Evolutionary conservation across 192 early-diverging fungal genomes (phyloP).

Genomic region (Backusella australiensis): DNA sequence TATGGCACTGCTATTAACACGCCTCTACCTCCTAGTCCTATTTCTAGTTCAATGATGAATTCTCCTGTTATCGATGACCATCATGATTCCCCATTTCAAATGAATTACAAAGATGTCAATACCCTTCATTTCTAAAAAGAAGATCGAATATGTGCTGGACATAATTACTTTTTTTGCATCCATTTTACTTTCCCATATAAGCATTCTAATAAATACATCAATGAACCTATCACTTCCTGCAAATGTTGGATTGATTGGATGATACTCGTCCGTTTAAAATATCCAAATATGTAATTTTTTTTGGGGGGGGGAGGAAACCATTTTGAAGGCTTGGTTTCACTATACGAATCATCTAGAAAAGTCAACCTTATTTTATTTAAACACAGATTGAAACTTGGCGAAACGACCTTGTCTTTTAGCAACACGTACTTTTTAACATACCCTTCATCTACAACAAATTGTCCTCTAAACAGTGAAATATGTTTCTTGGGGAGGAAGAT

Average conservation of each 20-base stretch:
- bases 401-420: too few relatives aligned
- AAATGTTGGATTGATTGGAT: background rate
- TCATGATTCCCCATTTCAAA: slow-evolving; percentile 7
- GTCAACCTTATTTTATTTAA: too few relatives aligned
- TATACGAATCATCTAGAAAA: background rate
- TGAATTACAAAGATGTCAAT: slow-evolving; percentile 8
- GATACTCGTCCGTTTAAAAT: background rate
- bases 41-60: background rate
- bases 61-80: background rate
- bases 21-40: slow-evolving; percentile 8
- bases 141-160: background rate
- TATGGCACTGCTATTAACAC: slow-evolving; percentile 4
- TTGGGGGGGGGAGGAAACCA: background rate
- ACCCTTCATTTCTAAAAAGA: background rate
- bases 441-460: too few relatives aligned
- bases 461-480: too few relatives aligned
- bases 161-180: background rate
- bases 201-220: too few relatives aligned
- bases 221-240: too few relatives aligned
- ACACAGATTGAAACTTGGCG: too few relatives aligned
- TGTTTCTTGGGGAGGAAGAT: too few relatives aligned
- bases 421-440: too few relatives aligned
- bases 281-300: background rate
- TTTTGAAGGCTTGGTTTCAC: background rate
- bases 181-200: background rate